phyloP scores from a whole-genome alignment of 495 filamentous ascomycete species.

The Jackrogersella minutella region DNA sequence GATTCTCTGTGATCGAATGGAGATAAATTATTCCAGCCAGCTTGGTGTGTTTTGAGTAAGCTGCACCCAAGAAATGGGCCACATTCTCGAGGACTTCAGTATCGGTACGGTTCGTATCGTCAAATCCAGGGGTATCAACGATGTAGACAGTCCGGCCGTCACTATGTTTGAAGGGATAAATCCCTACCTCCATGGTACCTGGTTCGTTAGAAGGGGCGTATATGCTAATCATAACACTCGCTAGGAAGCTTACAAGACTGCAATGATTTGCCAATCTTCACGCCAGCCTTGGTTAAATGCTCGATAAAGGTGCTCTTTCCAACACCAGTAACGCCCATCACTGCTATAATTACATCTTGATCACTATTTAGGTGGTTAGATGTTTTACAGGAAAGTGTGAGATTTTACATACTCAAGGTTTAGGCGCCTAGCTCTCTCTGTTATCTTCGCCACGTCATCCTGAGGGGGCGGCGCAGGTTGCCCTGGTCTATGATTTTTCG shows the following conservation, averaged over 20 bases:
- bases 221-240: neutral
- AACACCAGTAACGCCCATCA: slow-evolving; percentile 19
- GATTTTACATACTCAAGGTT: too few relatives aligned
- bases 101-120: slow-evolving; percentile 56
- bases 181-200: slow-evolving; percentile 2
- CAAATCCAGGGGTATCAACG: slow-evolving; percentile 61
- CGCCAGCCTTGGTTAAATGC: neutral
- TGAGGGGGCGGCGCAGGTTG: too few relatives aligned
- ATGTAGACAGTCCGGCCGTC: slow-evolving; percentile 39
- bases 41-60: slow-evolving; percentile 37
- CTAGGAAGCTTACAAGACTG: neutral
- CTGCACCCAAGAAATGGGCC: slow-evolving; percentile 40
- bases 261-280: neutral
- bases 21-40: slow-evolving; percentile 54
- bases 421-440: too few relatives aligned
- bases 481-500: too few relatives aligned
- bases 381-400: neutral
- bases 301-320: slow-evolving; percentile 13
- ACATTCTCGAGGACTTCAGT: slow-evolving; percentile 52
- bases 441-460: too few relatives aligned
- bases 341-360: neutral
- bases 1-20: slow-evolving; percentile 52
- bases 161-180: neutral
- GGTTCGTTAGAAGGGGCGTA: neutral
- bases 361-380: neutral